Percentiles rank a stretch among this genome's conserved stretches.
phyloP scores from a whole-genome alignment of 495 filamentous ascomycete genomes.

The Aspergillus egyptiacus region DNA sequence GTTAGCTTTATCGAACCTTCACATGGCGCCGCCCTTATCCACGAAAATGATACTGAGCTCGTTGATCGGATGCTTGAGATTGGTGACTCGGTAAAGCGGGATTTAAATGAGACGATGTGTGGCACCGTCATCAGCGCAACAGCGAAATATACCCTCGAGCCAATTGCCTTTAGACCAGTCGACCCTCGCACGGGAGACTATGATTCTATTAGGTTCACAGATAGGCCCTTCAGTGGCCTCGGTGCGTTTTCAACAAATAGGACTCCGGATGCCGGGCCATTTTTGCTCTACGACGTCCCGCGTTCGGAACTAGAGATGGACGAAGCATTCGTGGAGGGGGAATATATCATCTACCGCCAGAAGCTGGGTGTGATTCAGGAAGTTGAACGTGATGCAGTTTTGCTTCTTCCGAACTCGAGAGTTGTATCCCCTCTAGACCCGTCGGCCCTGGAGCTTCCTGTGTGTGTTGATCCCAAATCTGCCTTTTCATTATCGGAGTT shows the following conservation, averaged over 20 bases:
- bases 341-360: constrained; percentile 22
- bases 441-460: constrained; percentile 10
- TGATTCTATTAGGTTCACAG: constrained; percentile 18
- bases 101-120: constrained; percentile 30
- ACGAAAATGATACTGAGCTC: constrained; percentile 38
- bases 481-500: constrained; percentile 10
- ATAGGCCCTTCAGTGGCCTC: constrained; percentile 6
- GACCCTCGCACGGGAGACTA: constrained; percentile 20
- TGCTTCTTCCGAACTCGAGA: constrained; percentile 16
- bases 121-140: constrained; percentile 37
- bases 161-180: constrained; percentile 23
- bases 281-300: constrained; percentile 11
- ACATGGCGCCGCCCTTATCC: constrained; percentile 30
- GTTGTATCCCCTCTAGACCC: constrained; percentile 13
- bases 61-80: constrained; percentile 36
- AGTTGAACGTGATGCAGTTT: constrained; percentile 18
- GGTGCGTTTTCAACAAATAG: not conserved
- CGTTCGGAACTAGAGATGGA: constrained; percentile 13
- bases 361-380: constrained; percentile 19
- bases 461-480: constrained; percentile 5
- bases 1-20: constrained; percentile 21
- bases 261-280: not conserved
- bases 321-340: constrained; percentile 17
- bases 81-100: constrained; percentile 42
- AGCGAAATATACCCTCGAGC: constrained; percentile 27